phyloP scores from a whole-genome alignment of 2,329 filamentous ascomycete genomes.

The Calonectria leucothoes region DNA sequence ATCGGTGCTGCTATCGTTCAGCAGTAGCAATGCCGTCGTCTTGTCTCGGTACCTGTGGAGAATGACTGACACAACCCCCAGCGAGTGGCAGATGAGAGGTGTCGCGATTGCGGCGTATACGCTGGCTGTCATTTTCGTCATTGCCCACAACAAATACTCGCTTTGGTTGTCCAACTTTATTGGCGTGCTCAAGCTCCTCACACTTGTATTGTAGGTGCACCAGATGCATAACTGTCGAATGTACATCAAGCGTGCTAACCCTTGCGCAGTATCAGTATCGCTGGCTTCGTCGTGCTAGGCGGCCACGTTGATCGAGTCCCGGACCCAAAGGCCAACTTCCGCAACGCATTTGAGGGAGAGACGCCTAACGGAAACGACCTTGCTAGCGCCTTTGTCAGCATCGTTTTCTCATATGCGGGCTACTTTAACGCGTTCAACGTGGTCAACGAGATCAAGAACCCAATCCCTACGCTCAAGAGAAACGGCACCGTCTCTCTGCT shows the following conservation, averaged over 20 bases:
- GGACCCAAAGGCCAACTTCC: conserved; percentile 50
- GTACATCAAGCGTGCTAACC: not conserved
- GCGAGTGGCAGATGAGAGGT: conserved; percentile 74
- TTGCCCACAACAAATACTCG: conserved; percentile 68
- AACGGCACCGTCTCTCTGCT: conserved; percentile 62
- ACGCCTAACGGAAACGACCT: conserved; percentile 51
- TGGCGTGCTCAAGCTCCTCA: conserved; percentile 69
- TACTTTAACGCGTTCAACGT: conserved; percentile 72
- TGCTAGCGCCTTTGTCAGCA: conserved; percentile 64
- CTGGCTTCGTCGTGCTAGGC: conserved; percentile 70
- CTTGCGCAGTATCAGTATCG: conserved; percentile 58
- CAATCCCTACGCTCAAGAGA: conserved; percentile 64
- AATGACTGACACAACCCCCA: conserved; percentile 61
- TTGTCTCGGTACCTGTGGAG: conserved; percentile 72
- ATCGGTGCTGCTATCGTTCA: conserved; percentile 72
- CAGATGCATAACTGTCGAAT: rapidly evolving
- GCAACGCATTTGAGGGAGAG: conserved; percentile 49
- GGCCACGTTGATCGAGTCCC: conserved; percentile 46
- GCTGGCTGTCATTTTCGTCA: conserved; percentile 63
- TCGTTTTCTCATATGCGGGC: conserved; percentile 69
- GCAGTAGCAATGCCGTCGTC: conserved; percentile 73
- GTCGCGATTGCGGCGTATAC: conserved; percentile 74
- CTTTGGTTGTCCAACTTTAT: conserved; percentile 67
- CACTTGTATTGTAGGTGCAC: conserved; percentile 62
- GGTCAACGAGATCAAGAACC: conserved; percentile 71